Base-by-base conservation (phyloP, 441 rosid species). In the Gossypium aridum region DNA sequence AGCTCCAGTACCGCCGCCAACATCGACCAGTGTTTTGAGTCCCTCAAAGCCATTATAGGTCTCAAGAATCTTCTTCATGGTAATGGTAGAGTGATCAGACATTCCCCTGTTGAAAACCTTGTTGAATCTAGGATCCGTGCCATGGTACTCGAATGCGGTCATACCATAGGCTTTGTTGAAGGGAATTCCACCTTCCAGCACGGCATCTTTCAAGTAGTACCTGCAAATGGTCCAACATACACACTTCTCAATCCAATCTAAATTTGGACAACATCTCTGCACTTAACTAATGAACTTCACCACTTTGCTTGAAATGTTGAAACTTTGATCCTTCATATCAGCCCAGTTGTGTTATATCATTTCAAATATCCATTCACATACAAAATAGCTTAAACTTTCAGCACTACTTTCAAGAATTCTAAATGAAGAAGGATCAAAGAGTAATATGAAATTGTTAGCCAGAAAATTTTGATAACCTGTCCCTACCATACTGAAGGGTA, bases 1-100 rank as follows among this genome's bases (percentile, higher is more conserved):
- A 71, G 90, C 90, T 45, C 98, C 96, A 14, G 81, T 88, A 66
- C 98, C 95, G 53, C 98, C 96, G 19, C 97, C 97, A 17, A 94
- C 93, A 60, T 94, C 96, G 19, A 90, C 96, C 72, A 89, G 64
- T 3, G 84, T 82, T 12, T 80, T 63, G 34, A 90, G 78, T 0
- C 91, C 88, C 70, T 85, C 83, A 2, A 94, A 94, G 65, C 96
- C 97, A 62, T 81, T 85, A 77, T 92, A 94, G 70, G 78, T 85
- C 59, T 87, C 90, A 25, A 94, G 87, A 64, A 90, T 64, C 51
- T 88, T 90, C 82, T 85, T 88, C 92, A 89, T 90, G 77, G 84
- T 82, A 61, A 91, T 84, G 64, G 91, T 87, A 0, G 97, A 89
- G 79, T 87, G 87, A 20, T 87, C 84, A 14, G 92, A 86, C 96